Evolutionary conservation across 192 early-diverging fungal species (phyloP).

Genomic region (Glomus cerebriforme): DNA sequence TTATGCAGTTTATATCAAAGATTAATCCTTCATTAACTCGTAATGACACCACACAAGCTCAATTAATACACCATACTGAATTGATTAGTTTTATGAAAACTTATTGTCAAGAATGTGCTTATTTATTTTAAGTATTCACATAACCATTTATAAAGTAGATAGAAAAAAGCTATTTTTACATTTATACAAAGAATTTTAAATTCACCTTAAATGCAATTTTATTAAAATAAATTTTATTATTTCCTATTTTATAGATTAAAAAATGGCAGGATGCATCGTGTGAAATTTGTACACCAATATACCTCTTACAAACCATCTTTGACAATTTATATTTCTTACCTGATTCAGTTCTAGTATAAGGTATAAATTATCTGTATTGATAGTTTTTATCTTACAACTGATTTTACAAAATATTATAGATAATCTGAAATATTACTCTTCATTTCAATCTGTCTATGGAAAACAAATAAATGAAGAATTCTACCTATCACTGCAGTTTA

Average conservation of each 20-base stretch:
- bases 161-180: too few relatives aligned
- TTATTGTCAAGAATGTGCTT: neutral
- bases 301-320: neutral
- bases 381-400: neutral
- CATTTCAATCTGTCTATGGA: neutral
- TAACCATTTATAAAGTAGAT: too few relatives aligned
- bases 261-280: neutral
- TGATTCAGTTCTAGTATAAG: neutral
- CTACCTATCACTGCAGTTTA: neutral
- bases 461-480: neutral
- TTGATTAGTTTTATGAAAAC: neutral
- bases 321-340: neutral
- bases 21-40: neutral
- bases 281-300: neutral
- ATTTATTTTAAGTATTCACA: neutral
- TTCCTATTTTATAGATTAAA: neutral
- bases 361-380: neutral
- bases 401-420: neutral
- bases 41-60: neutral
- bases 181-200: too few relatives aligned
- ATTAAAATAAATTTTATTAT: neutral
- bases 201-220: too few relatives aligned
- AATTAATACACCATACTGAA: neutral
- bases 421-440: neutral
- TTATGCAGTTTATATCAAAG: neutral